These are phyloP conservation scores for Acacia pycnantha DNA, from an alignment of 331 rosid genomes.

Conservation along the genomic window DNA sequence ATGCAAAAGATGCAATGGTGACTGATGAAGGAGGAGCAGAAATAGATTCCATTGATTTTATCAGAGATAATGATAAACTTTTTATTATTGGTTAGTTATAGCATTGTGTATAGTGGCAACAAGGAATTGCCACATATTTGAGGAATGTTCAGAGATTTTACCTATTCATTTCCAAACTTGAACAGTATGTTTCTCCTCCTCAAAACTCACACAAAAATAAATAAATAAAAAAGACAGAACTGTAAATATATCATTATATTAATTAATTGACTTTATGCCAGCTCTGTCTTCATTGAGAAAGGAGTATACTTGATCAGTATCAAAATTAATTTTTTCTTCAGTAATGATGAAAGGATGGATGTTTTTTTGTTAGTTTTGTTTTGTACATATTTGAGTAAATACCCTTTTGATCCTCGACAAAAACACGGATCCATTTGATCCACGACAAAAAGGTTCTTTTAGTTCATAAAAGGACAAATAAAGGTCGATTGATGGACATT, in stretches of 20 bases:
- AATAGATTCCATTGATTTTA: constrained; percentile 52
- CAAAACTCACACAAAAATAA: background rate
- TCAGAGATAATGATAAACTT: constrained; percentile 54
- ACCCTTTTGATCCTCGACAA: too few relatives aligned
- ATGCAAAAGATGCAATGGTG: constrained; percentile 29
- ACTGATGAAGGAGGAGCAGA: constrained; percentile 60
- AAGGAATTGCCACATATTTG: background rate
- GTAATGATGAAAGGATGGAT: background rate
- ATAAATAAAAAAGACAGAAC: background rate
- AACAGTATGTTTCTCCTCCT: background rate
- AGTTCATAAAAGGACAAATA: too few relatives aligned
- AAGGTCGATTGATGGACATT: too few relatives aligned
- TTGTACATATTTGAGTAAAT: background rate
- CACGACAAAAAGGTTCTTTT: too few relatives aligned
- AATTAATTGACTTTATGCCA: background rate
- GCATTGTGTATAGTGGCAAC: background rate
- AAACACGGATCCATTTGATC: too few relatives aligned
- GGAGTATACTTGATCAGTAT: constrained; percentile 30
- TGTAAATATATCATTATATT: background rate
- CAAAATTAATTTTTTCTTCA: background rate
- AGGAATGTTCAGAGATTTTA: background rate
- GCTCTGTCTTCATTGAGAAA: background rate
- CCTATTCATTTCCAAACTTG: background rate
- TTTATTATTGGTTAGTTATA: constrained; percentile 32
- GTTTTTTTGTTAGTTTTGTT: background rate